phyloP scores from a whole-genome alignment of 2,329 filamentous ascomycete species.

The Kalmusia sp. region DNA sequence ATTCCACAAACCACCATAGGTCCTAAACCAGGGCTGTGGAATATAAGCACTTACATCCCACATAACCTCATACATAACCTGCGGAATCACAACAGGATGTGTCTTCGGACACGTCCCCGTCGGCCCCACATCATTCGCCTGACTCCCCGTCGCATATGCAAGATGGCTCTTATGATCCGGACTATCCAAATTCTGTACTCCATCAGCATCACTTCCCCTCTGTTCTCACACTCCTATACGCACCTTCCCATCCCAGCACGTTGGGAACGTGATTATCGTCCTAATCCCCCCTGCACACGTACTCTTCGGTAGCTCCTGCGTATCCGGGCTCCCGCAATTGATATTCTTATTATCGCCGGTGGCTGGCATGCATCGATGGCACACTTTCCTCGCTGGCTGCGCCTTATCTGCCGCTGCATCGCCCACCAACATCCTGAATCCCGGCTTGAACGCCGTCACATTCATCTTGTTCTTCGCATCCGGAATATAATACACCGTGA shows the following conservation, averaged over 20 bases:
- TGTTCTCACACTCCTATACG: no score
- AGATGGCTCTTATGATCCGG: slow-evolving; percentile 69
- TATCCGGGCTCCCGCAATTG: slow-evolving; percentile 31
- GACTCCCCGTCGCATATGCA: slow-evolving; percentile 52
- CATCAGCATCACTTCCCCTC: no score
- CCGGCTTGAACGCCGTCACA: slow-evolving; percentile 68
- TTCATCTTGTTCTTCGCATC: slow-evolving; percentile 15
- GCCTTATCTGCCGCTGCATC: slow-evolving; percentile 33
- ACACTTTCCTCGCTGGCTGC: slow-evolving; percentile 23
- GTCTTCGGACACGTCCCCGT: slow-evolving; percentile 32
- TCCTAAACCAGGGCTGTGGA: background rate
- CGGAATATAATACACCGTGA: slow-evolving; percentile 39
- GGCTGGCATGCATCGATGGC: slow-evolving; percentile 33
- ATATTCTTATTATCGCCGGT: slow-evolving; percentile 27
- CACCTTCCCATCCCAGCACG: slow-evolving; percentile 74
- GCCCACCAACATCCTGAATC: slow-evolving; percentile 25
- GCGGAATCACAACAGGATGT: slow-evolving; percentile 36
- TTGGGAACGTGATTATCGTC: slow-evolving; percentile 73
- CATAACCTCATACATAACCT: slow-evolving; percentile 41
- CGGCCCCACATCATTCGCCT: slow-evolving; percentile 31
- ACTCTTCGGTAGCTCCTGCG: slow-evolving; percentile 22
- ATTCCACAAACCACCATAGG: no score
- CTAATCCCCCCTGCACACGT: slow-evolving; percentile 65
- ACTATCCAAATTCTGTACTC: slow-evolving; percentile 62
- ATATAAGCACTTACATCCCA: slow-evolving; percentile 27